Conservation (phyloP, 306 rosid genomes). For the Casuarina equisetifolia region DNA sequence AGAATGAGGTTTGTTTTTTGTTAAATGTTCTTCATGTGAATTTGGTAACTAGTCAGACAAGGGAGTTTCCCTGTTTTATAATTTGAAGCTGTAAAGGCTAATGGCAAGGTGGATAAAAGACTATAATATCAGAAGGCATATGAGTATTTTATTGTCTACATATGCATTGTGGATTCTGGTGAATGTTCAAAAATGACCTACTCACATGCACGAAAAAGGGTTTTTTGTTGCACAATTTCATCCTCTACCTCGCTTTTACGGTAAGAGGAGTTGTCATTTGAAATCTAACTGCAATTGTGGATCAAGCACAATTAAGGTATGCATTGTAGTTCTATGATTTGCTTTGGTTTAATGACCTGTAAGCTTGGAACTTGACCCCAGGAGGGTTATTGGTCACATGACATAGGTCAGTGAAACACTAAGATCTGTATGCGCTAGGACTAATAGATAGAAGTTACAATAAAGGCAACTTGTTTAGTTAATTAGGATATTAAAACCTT, state of each 20-base stretch:
- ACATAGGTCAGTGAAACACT: background rate
- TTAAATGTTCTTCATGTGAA: background rate
- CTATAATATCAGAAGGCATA: background rate
- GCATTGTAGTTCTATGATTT: background rate
- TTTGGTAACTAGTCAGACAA: background rate
- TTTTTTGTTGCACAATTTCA: background rate
- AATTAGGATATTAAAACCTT: background rate
- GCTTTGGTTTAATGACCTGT: background rate
- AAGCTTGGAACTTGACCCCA: background rate
- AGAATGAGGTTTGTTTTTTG: background rate
- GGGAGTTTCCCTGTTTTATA: background rate
- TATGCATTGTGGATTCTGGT: background rate
- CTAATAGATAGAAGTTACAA: background rate
- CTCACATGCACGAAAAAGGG: no score
- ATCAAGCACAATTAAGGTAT: background rate
- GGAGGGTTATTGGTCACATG: background rate
- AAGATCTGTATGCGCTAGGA: background rate
- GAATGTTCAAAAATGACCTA: background rate
- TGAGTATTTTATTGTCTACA: background rate
- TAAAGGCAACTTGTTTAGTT: background rate
- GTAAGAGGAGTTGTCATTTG: background rate
- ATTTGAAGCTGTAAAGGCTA: background rate
- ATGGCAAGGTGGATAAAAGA: background rate
- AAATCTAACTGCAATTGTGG: background rate
- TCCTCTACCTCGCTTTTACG: background rate